These are phyloP conservation scores for Pleurotus platypus DNA, from an alignment of 768 basidiomycete genomes.

Conservation along the genomic window DNA sequence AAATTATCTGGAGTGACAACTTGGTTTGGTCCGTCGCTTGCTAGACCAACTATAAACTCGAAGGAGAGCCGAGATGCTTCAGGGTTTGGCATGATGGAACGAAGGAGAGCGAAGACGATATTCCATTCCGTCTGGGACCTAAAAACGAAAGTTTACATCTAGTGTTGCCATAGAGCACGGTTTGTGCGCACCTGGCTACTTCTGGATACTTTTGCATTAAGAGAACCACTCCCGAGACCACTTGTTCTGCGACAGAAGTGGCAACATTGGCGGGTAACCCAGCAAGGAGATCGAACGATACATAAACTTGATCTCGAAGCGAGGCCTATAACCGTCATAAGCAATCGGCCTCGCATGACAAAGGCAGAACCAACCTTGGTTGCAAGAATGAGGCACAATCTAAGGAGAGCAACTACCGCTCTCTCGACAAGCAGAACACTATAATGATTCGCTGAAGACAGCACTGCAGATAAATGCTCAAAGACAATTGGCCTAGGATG, in stretches of 20 bases:
- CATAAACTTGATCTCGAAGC: conserved; percentile 90
- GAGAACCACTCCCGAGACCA: conserved; percentile 76
- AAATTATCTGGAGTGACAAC: conserved; percentile 77
- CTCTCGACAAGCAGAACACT: conserved; percentile 91
- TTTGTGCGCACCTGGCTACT: conserved; percentile 56
- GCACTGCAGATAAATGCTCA: conserved; percentile 82
- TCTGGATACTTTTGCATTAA: conserved; percentile 76
- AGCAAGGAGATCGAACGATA: conserved; percentile 88
- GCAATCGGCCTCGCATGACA: not conserved
- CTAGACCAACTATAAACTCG: conserved; percentile 67
- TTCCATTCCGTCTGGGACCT: conserved; percentile 97
- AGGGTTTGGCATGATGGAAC: conserved; percentile 80
- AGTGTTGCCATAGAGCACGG: not conserved
- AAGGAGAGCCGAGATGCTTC: conserved; percentile 87
- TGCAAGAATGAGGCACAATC: conserved; percentile 80
- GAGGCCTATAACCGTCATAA: conserved; percentile 46
- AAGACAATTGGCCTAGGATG: conserved; percentile 83
- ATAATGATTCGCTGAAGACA: conserved; percentile 76
- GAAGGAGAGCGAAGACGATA: conserved; percentile 81
- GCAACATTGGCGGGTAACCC: conserved; percentile 74
- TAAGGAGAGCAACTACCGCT: conserved; percentile 84
- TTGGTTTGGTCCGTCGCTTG: conserved; percentile 56
- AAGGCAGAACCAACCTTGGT: conserved; percentile 51
- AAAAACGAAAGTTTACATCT: not conserved
- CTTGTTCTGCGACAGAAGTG: conserved; percentile 85